Percentiles rank a stretch among this genome's conserved stretches.
Conservation (phyloP, 1,284 basidiomycete genomes). For the Inonotus hispidus region DNA sequence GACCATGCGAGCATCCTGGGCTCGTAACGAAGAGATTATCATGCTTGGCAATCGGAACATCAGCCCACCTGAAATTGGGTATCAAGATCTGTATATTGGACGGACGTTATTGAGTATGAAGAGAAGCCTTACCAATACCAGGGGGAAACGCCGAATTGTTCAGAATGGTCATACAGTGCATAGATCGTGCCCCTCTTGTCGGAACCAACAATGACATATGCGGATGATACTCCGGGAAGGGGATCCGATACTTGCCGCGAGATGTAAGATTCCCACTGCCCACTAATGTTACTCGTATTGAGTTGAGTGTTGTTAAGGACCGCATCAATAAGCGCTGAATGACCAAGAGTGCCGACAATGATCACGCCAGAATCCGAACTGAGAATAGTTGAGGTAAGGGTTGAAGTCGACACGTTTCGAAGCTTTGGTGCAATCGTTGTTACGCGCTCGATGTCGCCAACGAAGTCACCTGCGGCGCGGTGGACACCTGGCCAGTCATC, state of each 20-base stretch:
- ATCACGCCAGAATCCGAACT: slow-evolving; percentile 36
- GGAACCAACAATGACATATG: slow-evolving; percentile 61
- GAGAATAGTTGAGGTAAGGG: slow-evolving; percentile 22
- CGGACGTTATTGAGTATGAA: not conserved
- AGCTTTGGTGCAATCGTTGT: slow-evolving; percentile 45
- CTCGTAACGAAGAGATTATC: slow-evolving; percentile 43
- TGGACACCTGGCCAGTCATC: slow-evolving; percentile 65
- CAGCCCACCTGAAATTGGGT: too few relatives aligned
- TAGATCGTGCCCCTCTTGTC: slow-evolving; percentile 67
- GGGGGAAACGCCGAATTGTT: slow-evolving; percentile 69
- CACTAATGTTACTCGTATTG: slow-evolving; percentile 50
- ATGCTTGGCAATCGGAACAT: slow-evolving; percentile 35
- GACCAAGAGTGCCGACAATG: slow-evolving; percentile 61
- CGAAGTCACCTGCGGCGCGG: slow-evolving; percentile 55
- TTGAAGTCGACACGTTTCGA: too few relatives aligned
- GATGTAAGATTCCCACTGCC: slow-evolving; percentile 61
- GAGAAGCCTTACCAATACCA: slow-evolving; percentile 51
- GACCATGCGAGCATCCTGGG: slow-evolving; percentile 53
- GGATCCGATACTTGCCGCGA: slow-evolving; percentile 49
- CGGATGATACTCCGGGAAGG: slow-evolving; percentile 49
- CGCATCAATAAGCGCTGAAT: slow-evolving; percentile 50
- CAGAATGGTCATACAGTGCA: slow-evolving; percentile 64
- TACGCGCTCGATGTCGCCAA: slow-evolving; percentile 54
- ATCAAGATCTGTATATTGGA: slow-evolving; percentile 61
- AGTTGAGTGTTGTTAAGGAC: slow-evolving; percentile 47